Percentiles rank a stretch among this genome's conserved stretches.
Evolutionary conservation across 129 eudicot species (phyloP).

Genomic region (Artemisia tridentata): DNA sequence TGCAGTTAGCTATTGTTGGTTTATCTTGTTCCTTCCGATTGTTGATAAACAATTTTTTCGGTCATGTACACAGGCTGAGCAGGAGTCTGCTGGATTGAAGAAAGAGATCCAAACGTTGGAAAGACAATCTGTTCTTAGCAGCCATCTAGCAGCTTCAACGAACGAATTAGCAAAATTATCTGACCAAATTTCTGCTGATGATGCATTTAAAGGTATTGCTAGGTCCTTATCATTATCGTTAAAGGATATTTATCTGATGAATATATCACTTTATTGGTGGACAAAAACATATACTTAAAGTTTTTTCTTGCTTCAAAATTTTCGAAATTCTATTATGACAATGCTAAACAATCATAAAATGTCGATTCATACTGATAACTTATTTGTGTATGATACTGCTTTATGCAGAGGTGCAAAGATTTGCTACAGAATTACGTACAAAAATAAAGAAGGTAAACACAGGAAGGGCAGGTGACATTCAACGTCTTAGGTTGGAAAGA

Average conservation of each 20-base stretch:
- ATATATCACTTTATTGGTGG: conserved; percentile 12
- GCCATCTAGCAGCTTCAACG: conserved; percentile 41
- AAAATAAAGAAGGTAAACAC: conserved; percentile 48
- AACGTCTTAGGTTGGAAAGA: conserved; percentile 36
- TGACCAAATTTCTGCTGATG: conserved; percentile 43
- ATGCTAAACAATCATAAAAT: background rate
- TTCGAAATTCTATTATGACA: conserved; percentile 11
- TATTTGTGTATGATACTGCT: background rate
- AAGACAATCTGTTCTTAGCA: conserved; percentile 47
- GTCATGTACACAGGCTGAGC: conserved; percentile 46
- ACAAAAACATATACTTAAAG: background rate
- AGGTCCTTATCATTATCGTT: background rate
- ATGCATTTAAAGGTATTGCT: conserved; percentile 41
- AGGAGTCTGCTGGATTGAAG: conserved; percentile 60
- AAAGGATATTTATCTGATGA: too few relatives aligned
- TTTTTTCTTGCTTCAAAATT: background rate
- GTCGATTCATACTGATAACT: background rate
- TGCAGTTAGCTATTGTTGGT: conserved; percentile 11
- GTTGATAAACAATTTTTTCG: background rate
- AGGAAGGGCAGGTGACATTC: conserved; percentile 42
- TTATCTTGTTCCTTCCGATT: background rate
- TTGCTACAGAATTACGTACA: conserved; percentile 53
- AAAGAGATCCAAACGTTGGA: conserved; percentile 61
- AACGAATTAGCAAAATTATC: conserved; percentile 57
- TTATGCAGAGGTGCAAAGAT: conserved; percentile 50